Evolutionary conservation across 2,329 filamentous ascomycete species (phyloP), one percentile per base, ranked within the genome.

Genomic region (Tolypocladium paradoxum): DNA sequence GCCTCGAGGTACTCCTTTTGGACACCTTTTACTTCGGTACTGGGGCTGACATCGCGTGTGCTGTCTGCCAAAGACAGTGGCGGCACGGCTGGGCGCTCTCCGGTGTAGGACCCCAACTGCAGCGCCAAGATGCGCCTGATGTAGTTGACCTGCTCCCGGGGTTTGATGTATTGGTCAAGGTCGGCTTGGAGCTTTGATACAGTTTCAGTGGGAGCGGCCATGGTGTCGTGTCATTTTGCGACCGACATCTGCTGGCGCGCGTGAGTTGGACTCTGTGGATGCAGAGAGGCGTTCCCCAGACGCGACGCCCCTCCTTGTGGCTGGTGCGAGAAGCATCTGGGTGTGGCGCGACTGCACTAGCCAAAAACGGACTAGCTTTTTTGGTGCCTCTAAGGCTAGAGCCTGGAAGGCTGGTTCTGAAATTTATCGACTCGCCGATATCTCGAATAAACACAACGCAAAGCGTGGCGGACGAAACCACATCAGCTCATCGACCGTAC

Each of bases 1-100:
- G 77, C 79, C 48, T 76, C 74, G 33, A 83, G 61, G 57, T 83
- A 85, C 35, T 79, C 75, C 58, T 70, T 73, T 49, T 81, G 76
- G 18, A 76, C 61, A 1, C 78, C 80, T 35, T 70, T 72, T 0
- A 75, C 60, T 24, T 72, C 69, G 3, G 69, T 57, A 22, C 69
- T 63, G 16, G 67, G 49, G 20, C 65, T 64, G 51, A 74, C 60
- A 53, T 68, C 60, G 49, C 64, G 63, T 36, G 70, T 62, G 29
- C 67, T 55, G 46, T 76, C 72, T 37, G 74, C 62, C 12, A 85
- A 72, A 18, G 78, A 75, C 24, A 82, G 64, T 12, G 76, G 76
- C 24, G 68, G 70, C 45, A 65, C 66, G 49, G 73, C 63, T 31
- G 71, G 65, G n/a, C 68, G 71, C 55, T 72, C 67, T 18, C 73